Evolutionary conservation across 2,329 filamentous ascomycete species (phyloP), one percentile per base, ranked within the genome.

Genomic region (Rhytidhysteron rufulum): DNA sequence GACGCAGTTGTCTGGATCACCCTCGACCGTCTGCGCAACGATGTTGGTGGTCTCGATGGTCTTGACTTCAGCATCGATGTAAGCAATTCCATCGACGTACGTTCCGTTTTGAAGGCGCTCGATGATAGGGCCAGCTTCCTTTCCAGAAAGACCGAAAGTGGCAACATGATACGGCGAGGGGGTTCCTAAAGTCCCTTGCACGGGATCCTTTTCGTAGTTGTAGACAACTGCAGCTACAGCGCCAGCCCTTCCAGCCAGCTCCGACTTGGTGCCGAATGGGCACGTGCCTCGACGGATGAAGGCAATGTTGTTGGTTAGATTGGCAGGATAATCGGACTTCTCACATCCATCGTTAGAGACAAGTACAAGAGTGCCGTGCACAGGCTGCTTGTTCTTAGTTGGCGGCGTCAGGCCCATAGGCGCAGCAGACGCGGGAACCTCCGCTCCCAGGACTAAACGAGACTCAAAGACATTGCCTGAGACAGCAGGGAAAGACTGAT

Each of bases 171-270:
- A 45, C 0, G 66, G 70, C 38, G 42, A 25, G 1, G 78, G 78
- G 0, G 66, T 71, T 6, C 79, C 82, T 4, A 86, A 70, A 8
- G 81, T 86, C 41, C 81, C 85, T 42, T 74, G 73, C 1, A 88
- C 65, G 3, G 68, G 66, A 1, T 79, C 84, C 3, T 74, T 68
- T 1, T 80, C 79, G 47, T 80, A 82, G 68, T 88, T 88, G 66
- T 85, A 88, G 22, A 88, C 70, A 9, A 90, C 66, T 0, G 82
- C 83, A 2, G 82, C 85, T 13, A 79, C 59, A 6, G 86, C 86
- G 20, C 85, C 83, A 1, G 82, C 80, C 40, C 70, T 72, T 37
- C 79, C 81, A 4, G 84, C 83, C 11, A 74, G 66, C 37, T 70
- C 71, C 0, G 81, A 82, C 67, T 88, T 88, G 43, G 69, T 64